Evolutionary conservation across 2,329 filamentous ascomycete genomes (phyloP).

Genomic region (Podosphaera xanthii): DNA sequence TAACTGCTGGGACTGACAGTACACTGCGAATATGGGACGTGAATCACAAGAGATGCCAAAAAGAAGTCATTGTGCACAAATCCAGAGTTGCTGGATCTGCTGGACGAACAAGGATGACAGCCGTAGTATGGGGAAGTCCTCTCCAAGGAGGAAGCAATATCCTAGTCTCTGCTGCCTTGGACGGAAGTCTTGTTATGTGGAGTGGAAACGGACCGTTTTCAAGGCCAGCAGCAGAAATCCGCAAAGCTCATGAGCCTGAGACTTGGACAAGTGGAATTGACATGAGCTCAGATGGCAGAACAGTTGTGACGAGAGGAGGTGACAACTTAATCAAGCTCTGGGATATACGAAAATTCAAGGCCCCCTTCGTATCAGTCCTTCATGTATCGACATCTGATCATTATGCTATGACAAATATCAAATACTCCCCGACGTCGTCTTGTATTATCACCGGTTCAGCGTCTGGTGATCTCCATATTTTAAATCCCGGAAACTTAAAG

Average conservation of each 20-base stretch:
- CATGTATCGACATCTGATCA: slow-evolving; percentile 67
- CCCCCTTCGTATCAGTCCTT: slow-evolving; percentile 55
- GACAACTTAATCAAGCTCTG: slow-evolving; percentile 88
- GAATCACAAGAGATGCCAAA: slow-evolving; percentile 73
- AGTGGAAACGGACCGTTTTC: slow-evolving; percentile 68
- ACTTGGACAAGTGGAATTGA: slow-evolving; percentile 88
- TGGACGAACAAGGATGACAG: slow-evolving; percentile 81
- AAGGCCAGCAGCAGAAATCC: slow-evolving; percentile 61
- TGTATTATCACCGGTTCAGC: slow-evolving; percentile 77
- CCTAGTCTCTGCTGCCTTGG: slow-evolving; percentile 61
- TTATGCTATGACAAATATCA: slow-evolving; percentile 68
- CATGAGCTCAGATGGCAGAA: slow-evolving; percentile 71
- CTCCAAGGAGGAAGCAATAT: slow-evolving; percentile 57
- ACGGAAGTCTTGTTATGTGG: slow-evolving; percentile 85
- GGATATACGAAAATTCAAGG: slow-evolving; percentile 91
- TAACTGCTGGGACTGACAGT: slow-evolving; percentile 85
- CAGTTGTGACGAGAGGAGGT: slow-evolving; percentile 75
- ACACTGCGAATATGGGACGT: slow-evolving; percentile 94
- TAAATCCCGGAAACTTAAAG: slow-evolving; percentile 77
- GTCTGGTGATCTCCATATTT: slow-evolving; percentile 68
- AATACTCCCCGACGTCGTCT: slow-evolving; percentile 64
- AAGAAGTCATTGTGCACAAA: slow-evolving; percentile 88
- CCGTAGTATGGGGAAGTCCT: slow-evolving; percentile 64
- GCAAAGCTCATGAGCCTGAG: slow-evolving; percentile 56
- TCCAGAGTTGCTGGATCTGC: slow-evolving; percentile 72